Evolutionary conservation across 495 filamentous ascomycete genomes (phyloP), one percentile per base, ranked within the genome.

Genomic region (Penicillium waksmanii): DNA sequence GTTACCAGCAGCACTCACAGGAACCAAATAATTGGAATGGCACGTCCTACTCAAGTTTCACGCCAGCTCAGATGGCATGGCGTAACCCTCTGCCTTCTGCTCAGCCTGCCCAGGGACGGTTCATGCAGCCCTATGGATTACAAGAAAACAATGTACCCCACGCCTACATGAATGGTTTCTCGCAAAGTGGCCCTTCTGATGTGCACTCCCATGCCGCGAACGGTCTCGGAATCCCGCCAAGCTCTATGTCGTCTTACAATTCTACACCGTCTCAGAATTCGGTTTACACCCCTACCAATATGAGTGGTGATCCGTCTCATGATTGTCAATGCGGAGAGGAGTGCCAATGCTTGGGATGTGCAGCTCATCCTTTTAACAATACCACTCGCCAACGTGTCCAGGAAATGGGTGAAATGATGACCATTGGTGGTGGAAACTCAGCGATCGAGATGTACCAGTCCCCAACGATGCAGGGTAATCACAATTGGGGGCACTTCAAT

Each of bases 321-420:
- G 72, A 84, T 51, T 87, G 90, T 71, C 66, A 73, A 63, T 87
- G 92, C 68, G 84, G 92, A 60, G 77, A 87, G 50, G 76, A 77
- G 1, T 93, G 89, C 63, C 75, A 87, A 57, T 93, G 89, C 62
- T 64, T 90, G 23, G 87, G 84, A 19, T 93, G 89, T 64, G 71
- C 83, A 21, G 78, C 81, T 38, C 89, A 93, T 66, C 89, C 89
- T 5, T 91, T 85, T 68, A 93, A 93, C 66, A 73, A 82, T 19
- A 81, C 84, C n/a, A 90, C 87, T n/a, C 76, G 78, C 40, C 77
- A 87, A 46, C 88, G 87, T 65, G 84, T 91, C 8, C 76, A 78
- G 57, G 75, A 80, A 52, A 78, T 84, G 72, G 70, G 76, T 44
- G 64, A 71, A 12, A 60, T 83, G 55, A 74, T 83, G 55, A 68